phyloP scores from a whole-genome alignment of 177 flowering plant species.

The Vitis hybrid region DNA sequence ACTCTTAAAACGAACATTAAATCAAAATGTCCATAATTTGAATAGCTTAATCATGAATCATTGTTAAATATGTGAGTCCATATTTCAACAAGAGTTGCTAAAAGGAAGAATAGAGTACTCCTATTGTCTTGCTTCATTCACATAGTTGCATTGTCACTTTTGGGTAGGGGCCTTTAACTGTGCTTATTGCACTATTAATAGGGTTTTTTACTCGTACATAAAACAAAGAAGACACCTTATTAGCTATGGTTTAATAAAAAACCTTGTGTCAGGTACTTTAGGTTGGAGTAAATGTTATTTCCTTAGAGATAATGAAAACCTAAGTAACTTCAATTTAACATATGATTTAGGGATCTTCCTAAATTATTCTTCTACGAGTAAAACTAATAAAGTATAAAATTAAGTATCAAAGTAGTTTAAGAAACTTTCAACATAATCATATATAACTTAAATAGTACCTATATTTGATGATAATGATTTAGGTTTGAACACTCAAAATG shows the following conservation, averaged over 20 bases:
- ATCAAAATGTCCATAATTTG: no score
- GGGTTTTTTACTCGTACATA: background rate
- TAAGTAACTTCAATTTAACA: background rate
- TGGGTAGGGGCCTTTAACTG: background rate
- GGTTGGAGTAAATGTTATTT: background rate
- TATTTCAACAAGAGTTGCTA: no score
- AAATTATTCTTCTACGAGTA: no score
- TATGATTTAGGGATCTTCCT: no score
- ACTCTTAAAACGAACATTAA: no score
- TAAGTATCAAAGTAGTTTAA: background rate
- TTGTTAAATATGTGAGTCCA: no score
- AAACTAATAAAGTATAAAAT: background rate
- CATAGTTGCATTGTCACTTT: background rate
- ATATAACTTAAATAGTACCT: no score
- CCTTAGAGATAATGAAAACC: background rate
- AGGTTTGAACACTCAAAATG: no score
- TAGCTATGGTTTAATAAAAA: slow-evolving; percentile 7
- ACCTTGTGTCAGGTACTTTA: no score
- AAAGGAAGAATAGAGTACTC: background rate
- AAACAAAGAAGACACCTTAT: background rate
- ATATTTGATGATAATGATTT: no score
- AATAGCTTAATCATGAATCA: no score
- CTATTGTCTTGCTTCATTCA: background rate
- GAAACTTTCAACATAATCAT: no score
- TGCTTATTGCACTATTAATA: background rate